A percentile compares a stretch with the other conserved stretches of the same genome.
Conservation (phyloP, 129 eudicot species). For the Glebionis coronaria region DNA sequence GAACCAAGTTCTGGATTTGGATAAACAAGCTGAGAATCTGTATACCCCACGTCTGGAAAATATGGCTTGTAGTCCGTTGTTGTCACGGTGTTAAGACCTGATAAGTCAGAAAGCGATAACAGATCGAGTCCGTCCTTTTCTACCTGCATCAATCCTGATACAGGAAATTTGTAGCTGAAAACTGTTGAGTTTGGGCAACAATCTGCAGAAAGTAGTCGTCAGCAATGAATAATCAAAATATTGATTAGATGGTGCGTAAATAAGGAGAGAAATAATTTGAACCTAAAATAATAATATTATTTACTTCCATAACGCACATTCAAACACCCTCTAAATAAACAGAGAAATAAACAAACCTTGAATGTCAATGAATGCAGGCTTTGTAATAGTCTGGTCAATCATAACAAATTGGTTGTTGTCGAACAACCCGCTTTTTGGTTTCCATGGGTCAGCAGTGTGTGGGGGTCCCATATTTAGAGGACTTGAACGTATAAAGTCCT, state of each 20-base stretch:
- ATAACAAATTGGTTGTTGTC: slow-evolving; percentile 30
- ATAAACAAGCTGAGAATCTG: slow-evolving; percentile 37
- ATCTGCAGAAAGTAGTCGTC: slow-evolving; percentile 38
- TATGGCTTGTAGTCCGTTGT: slow-evolving; percentile 27
- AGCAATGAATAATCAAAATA: not conserved
- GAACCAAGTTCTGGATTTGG: slow-evolving; percentile 38
- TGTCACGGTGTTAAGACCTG: slow-evolving; percentile 35
- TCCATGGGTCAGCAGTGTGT: slow-evolving; percentile 39
- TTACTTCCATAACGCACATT: too few relatives aligned
- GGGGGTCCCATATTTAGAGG: slow-evolving; percentile 31
- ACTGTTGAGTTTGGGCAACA: slow-evolving; percentile 31
- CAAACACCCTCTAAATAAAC: too few relatives aligned
- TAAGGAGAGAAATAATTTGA: too few relatives aligned
- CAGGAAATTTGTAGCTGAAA: slow-evolving; percentile 52
- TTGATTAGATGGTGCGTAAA: too few relatives aligned
- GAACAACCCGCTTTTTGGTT: slow-evolving; percentile 29
- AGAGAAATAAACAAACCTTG: slow-evolving; percentile 61
- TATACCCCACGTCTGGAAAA: slow-evolving; percentile 19
- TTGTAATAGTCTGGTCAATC: slow-evolving; percentile 34
- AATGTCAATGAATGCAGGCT: slow-evolving; percentile 41
- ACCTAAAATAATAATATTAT: too few relatives aligned
- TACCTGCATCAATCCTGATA: slow-evolving; percentile 40
- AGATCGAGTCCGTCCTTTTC: slow-evolving; percentile 40
- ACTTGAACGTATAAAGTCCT: slow-evolving; percentile 41
- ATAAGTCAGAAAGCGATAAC: slow-evolving; percentile 39